phyloP scores from a whole-genome alignment of 2,329 filamentous ascomycete species.

The Claviceps citrina region DNA sequence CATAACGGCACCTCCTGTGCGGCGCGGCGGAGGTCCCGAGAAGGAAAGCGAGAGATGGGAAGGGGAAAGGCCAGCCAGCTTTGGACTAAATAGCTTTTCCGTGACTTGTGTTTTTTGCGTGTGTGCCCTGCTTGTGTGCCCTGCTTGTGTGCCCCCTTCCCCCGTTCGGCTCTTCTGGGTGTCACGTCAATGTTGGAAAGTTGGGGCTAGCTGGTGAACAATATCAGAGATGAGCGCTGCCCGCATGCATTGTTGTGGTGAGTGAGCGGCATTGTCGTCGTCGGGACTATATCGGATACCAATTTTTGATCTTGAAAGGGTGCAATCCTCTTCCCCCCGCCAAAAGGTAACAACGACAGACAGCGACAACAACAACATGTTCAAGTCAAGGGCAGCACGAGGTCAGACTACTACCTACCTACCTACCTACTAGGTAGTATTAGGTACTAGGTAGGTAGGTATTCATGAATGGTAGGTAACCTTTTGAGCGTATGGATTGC shows the following conservation, averaged over 20 bases:
- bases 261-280: no score
- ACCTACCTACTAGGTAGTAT: no score
- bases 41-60: neutral
- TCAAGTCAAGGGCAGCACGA: no score
- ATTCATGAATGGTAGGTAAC: no score
- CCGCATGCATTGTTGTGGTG: constrained; percentile 5
- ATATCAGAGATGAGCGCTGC: neutral
- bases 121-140: neutral
- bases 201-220: constrained; percentile 1
- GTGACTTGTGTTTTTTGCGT: neutral
- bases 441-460: no score
- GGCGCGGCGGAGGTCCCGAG: neutral
- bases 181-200: constrained; percentile 1
- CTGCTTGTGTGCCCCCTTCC: no score
- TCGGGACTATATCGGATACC: constrained; percentile 12
- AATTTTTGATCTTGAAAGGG: no score
- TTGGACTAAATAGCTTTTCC: constrained; percentile 3
- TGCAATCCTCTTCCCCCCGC: no score
- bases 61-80: neutral
- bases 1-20: constrained; percentile 4
- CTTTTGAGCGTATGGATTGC: no score
- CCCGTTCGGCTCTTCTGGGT: constrained; percentile 1
- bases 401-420: no score
- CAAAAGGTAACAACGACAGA: no score
- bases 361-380: no score